These are phyloP conservation scores for Dichomitus squalens DNA, from an alignment of 1,284 basidiomycete species.

Conservation along the genomic window DNA sequence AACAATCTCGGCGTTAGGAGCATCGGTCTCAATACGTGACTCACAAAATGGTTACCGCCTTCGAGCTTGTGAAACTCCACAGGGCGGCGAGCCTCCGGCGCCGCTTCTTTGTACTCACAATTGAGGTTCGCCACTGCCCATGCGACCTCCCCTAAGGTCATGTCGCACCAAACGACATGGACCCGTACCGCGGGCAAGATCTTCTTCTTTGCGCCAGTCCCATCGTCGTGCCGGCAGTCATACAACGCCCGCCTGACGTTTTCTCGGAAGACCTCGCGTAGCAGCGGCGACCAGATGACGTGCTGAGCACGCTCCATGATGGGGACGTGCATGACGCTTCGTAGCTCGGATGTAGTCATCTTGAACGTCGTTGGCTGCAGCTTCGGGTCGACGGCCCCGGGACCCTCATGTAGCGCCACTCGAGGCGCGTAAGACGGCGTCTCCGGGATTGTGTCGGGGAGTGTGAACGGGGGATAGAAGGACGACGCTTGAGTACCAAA, in stretches of 20 bases:
- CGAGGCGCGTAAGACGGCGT: slow-evolving; percentile 1
- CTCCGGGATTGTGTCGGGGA: background rate
- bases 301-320: slow-evolving; percentile 20
- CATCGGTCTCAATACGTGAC: background rate
- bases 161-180: slow-evolving; percentile 25
- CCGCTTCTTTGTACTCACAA: slow-evolving; percentile 1
- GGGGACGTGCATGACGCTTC: slow-evolving; percentile 12
- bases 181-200: slow-evolving; percentile 21
- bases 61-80: slow-evolving; percentile 22
- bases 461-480: slow-evolving; percentile 15
- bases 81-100: slow-evolving; percentile 10
- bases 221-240: slow-evolving; percentile 9
- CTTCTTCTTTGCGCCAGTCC: slow-evolving; percentile 8
- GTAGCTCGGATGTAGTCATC: slow-evolving; percentile 12
- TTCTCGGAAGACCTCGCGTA: slow-evolving; percentile 9
- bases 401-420: slow-evolving; percentile 1
- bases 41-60: slow-evolving; percentile 29
- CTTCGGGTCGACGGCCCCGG: slow-evolving; percentile 1
- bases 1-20: background rate
- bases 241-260: slow-evolving; percentile 20
- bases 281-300: slow-evolving; percentile 6
- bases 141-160: slow-evolving; percentile 18
- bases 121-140: slow-evolving; percentile 15
- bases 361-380: slow-evolving; percentile 12
- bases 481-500: slow-evolving; percentile 18